phyloP scores from a whole-genome alignment of 2,329 filamentous ascomycete genomes.

The Basipetospora chlamydospora region DNA sequence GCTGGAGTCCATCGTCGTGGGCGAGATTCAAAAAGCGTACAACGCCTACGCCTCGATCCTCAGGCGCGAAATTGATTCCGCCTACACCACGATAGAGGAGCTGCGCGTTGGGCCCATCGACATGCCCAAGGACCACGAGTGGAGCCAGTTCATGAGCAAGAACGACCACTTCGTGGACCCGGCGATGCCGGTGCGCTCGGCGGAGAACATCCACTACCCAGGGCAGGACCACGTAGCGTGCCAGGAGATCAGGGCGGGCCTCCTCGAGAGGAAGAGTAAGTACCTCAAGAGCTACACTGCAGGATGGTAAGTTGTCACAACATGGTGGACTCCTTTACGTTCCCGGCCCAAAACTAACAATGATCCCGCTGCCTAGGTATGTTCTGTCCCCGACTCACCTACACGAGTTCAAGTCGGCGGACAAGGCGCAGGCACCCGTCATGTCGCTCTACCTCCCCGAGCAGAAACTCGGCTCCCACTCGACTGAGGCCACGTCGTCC shows the following conservation, averaged over 20 bases:
- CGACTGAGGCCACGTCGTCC: constrained; percentile 64
- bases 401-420: constrained; percentile 97
- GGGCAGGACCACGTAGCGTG: constrained; percentile 73
- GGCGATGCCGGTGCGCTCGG: constrained; percentile 57
- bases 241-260: constrained; percentile 74
- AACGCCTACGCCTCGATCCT: constrained; percentile 85
- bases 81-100: constrained; percentile 63
- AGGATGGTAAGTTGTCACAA: constrained; percentile 79
- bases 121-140: constrained; percentile 92
- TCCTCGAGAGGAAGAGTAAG: constrained; percentile 96
- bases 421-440: constrained; percentile 78
- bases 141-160: constrained; percentile 65
- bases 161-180: constrained; percentile 84
- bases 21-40: constrained; percentile 96
- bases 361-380: constrained; percentile 60
- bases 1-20: constrained; percentile 88
- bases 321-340: no score
- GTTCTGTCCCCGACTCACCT: constrained; percentile 91
- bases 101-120: constrained; percentile 71
- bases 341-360: no score
- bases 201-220: constrained; percentile 79
- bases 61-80: constrained; percentile 77
- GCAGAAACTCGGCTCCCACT: constrained; percentile 89
- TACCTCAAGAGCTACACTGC: constrained; percentile 95
- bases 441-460: constrained; percentile 95